These are phyloP conservation scores for Stachybotrys echinatus DNA, from an alignment of 2,329 filamentous ascomycete genomes.

Conservation along the genomic window DNA sequence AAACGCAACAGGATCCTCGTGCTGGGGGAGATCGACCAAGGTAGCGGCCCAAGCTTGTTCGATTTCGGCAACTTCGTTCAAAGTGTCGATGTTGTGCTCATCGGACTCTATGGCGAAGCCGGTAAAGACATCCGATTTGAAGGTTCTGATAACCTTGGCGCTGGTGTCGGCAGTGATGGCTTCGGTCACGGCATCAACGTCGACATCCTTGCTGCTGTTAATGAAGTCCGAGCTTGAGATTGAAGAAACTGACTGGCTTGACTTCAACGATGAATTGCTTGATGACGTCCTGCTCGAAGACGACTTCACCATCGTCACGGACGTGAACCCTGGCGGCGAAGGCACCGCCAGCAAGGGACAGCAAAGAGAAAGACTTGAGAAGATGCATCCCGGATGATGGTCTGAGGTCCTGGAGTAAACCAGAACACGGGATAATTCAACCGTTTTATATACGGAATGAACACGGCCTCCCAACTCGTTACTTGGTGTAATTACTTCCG, in stretches of 20 bases:
- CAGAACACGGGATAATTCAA: no score
- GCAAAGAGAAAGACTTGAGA: background rate
- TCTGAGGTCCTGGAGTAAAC: background rate
- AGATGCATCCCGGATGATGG: background rate
- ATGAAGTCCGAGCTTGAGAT: background rate
- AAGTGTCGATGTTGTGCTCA: conserved; percentile 9
- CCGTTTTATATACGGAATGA: no score
- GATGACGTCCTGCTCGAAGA: no score
- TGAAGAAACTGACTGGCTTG: background rate
- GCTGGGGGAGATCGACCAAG: background rate
- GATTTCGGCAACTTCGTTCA: conserved; percentile 12
- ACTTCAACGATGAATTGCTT: conserved; percentile 2
- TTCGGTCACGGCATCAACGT: background rate
- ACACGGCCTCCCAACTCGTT: no score
- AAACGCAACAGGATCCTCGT: background rate
- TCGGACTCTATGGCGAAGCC: conserved; percentile 13
- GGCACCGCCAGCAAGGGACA: background rate
- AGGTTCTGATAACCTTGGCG: conserved; percentile 5
- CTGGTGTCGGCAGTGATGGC: background rate
- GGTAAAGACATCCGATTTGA: conserved; percentile 12
- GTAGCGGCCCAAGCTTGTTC: conserved; percentile 13
- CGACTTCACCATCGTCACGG: background rate
- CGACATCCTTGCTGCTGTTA: background rate
- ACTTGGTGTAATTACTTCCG: no score
- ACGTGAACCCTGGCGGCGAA: background rate